Evolutionary conservation across 805 yeast genomes (phyloP).

Genomic region (Wickerhamomyces hampshirensis): DNA sequence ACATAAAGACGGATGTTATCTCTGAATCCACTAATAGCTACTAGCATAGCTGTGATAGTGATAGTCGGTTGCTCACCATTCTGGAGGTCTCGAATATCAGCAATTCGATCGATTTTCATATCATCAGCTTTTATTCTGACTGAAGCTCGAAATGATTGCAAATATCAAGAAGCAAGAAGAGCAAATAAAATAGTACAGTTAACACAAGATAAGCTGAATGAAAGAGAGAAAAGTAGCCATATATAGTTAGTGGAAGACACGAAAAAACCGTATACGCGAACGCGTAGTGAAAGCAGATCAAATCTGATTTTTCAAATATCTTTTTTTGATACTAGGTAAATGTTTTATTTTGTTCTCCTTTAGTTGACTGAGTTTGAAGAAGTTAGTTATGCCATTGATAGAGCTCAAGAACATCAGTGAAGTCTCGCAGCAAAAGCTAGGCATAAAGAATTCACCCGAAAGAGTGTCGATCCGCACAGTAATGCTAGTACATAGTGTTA

Average conservation of each 20-base stretch:
- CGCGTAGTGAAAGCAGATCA: too few species aligned
- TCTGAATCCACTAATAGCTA: conserved; percentile 1
- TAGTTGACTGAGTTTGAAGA: too few species aligned
- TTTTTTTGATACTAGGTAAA: too few species aligned
- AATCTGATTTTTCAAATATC: too few species aligned
- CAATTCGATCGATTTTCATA: neutral
- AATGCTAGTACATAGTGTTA: neutral
- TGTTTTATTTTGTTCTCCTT: too few species aligned
- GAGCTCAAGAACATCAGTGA: conserved; percentile 5
- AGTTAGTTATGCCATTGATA: neutral
- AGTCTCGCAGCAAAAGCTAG: neutral
- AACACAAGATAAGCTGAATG: too few species aligned
- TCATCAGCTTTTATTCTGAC: too few species aligned
- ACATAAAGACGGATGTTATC: conserved; percentile 3
- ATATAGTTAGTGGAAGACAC: neutral
- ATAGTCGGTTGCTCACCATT: neutral
- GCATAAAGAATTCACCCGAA: neutral
- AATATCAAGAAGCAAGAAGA: too few species aligned
- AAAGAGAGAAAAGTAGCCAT: too few species aligned
- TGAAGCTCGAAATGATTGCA: too few species aligned
- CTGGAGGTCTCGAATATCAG: neutral
- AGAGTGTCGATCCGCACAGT: neutral
- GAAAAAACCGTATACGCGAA: neutral
- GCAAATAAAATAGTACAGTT: too few species aligned
- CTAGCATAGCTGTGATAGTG: conserved; percentile 1